A percentile compares a stretch with the other conserved stretches of the same genome.
phyloP scores from a whole-genome alignment of 352 stramenopile species.

The Globisporangium nodosum region DNA sequence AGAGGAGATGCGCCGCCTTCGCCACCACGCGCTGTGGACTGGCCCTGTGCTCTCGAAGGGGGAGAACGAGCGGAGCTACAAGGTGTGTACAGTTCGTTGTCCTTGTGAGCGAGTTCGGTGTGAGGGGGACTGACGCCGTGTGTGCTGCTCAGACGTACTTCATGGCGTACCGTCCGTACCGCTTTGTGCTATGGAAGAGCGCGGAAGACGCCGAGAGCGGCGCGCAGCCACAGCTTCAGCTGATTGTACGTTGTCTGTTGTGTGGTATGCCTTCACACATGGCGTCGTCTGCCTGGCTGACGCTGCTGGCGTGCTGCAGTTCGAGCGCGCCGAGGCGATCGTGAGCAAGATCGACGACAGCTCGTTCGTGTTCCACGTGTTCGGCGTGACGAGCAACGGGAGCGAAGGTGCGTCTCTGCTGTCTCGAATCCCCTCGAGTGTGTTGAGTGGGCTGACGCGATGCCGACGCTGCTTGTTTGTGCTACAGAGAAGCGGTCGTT shows the following conservation, averaged over 20 bases:
- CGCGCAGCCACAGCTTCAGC: slow-evolving; percentile 37
- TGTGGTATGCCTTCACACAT: not conserved
- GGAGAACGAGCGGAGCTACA: slow-evolving; percentile 57
- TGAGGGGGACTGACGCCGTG: not conserved
- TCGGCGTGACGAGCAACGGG: slow-evolving; percentile 40
- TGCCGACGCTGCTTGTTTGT: not conserved
- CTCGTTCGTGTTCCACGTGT: slow-evolving; percentile 55
- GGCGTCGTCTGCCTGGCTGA: not conserved
- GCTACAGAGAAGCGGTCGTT: slow-evolving; percentile 63
- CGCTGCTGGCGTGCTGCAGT: slow-evolving; percentile 24
- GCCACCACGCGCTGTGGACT: slow-evolving; percentile 67
- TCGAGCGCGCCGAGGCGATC: slow-evolving; percentile 58
- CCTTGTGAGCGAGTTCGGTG: no score
- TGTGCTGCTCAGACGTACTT: slow-evolving; percentile 37
- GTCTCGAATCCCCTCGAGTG: not conserved
- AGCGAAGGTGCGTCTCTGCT: slow-evolving; percentile 24
- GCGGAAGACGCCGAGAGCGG: slow-evolving; percentile 65
- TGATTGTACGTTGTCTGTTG: slow-evolving; percentile 39
- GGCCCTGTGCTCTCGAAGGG: slow-evolving; percentile 54
- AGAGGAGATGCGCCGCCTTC: slow-evolving; percentile 38
- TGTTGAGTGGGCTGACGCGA: not conserved
- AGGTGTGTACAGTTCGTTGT: slow-evolving; percentile 30
- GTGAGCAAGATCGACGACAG: slow-evolving; percentile 58
- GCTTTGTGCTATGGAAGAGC: slow-evolving; percentile 79
- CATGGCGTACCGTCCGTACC: slow-evolving; percentile 58